Evolutionary conservation across 768 basidiomycete genomes (phyloP).

Genomic region (Gymnopilus dilepis): DNA sequence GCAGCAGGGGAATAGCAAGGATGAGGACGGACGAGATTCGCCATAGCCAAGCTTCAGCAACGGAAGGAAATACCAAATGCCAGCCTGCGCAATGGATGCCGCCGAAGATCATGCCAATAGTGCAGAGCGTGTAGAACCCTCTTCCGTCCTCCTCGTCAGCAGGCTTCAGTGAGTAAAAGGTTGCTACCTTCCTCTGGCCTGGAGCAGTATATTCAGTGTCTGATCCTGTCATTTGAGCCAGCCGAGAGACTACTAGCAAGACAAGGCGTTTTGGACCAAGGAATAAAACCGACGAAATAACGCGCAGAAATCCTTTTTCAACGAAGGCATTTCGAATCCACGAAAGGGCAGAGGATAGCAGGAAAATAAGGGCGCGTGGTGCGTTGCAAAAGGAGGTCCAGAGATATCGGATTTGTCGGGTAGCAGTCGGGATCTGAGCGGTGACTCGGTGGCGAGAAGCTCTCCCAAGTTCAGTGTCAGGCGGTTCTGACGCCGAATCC

Average conservation of each 20-base stretch:
- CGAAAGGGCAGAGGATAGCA: no score
- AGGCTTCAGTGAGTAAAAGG: constrained; percentile 5
- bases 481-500: no score
- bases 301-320: no score
- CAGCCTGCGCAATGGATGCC: constrained; percentile 17
- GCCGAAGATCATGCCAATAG: constrained; percentile 11
- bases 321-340: no score
- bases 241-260: not conserved
- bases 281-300: no score
- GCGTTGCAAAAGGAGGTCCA: no score
- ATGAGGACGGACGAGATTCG: constrained; percentile 8
- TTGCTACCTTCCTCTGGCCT: not conserved
- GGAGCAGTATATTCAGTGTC: not conserved
- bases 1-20: not conserved
- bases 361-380: no score
- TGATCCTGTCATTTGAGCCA: not conserved
- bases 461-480: no score
- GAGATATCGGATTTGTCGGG: no score
- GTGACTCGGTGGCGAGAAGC: no score
- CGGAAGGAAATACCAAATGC: constrained; percentile 5
- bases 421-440: no score
- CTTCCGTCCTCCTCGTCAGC: not conserved
- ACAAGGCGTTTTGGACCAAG: no score
- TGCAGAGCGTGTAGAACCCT: not conserved
- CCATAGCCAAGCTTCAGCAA: not conserved